Evolutionary conservation across 441 rosid genomes (phyloP).

Genomic region (Biscutella laevigata): DNA sequence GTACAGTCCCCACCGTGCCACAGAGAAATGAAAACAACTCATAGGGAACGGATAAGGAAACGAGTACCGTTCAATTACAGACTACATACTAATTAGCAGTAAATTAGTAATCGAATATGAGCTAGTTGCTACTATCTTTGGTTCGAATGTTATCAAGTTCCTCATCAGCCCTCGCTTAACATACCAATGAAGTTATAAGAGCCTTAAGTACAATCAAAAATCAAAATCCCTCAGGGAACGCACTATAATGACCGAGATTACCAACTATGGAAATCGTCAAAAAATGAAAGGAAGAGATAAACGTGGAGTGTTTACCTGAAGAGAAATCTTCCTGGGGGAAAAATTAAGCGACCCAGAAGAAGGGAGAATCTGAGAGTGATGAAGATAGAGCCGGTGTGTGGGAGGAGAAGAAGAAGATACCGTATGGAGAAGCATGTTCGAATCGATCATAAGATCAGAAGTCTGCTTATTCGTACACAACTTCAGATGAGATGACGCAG

Average conservation of each 20-base stretch:
- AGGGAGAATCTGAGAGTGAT: conserved; percentile 27
- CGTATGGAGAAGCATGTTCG: conserved; percentile 47
- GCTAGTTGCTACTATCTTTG: no score
- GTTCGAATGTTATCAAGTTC: background rate
- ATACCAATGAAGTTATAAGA: background rate
- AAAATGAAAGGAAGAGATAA: background rate
- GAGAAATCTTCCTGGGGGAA: conserved; percentile 29
- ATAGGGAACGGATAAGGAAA: no score
- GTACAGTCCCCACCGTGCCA: background rate
- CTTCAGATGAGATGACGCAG: background rate
- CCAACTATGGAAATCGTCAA: background rate
- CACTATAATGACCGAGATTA: background rate
- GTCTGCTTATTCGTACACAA: background rate
- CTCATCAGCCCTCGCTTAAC: no score
- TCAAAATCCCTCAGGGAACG: background rate
- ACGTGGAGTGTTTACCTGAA: conserved; percentile 34
- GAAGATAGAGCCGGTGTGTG: conserved; percentile 26
- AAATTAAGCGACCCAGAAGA: conserved; percentile 27
- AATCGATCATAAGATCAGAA: conserved; percentile 22
- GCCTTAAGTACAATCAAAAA: background rate
- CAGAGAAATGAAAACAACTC: no score
- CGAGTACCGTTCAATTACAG: no score
- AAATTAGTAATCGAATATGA: background rate
- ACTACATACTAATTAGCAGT: background rate
- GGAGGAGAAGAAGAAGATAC: conserved; percentile 41